These are phyloP conservation scores for Calonectria pseudoturangicola DNA, from an alignment of 2,329 filamentous ascomycete genomes.

Conservation along the genomic window DNA sequence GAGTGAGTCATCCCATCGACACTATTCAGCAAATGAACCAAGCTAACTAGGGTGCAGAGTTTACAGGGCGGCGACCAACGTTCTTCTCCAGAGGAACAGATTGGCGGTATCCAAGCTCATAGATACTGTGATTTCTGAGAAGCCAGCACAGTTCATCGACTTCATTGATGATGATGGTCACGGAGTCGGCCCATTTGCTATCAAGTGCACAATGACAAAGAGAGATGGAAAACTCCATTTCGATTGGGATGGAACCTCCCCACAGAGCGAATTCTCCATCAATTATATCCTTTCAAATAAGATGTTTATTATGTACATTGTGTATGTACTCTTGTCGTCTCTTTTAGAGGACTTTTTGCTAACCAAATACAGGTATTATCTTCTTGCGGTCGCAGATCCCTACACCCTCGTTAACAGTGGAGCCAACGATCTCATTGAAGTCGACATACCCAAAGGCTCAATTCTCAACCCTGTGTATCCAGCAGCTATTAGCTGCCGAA, in stretches of 20 bases:
- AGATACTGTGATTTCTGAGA: background rate
- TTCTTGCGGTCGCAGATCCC: background rate
- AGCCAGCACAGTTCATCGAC: background rate
- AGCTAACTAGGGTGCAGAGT: background rate
- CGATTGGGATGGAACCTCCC: constrained; percentile 5
- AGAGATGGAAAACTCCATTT: constrained; percentile 1
- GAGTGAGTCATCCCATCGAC: background rate
- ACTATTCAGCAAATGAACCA: background rate
- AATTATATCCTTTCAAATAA: constrained; percentile 4
- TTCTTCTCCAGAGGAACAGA: background rate
- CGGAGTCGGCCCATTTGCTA: background rate
- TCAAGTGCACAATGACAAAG: constrained; percentile 16
- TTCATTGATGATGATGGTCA: constrained; percentile 19
- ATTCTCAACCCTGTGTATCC: background rate
- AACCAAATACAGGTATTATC: background rate
- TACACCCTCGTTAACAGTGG: constrained; percentile 4
- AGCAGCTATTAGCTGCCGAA: constrained; percentile 8
- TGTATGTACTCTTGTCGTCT: background rate
- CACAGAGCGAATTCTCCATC: constrained; percentile 7
- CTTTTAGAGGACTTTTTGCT: background rate
- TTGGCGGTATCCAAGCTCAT: background rate
- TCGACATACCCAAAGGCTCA: constrained; percentile 1
- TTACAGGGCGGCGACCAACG: background rate
- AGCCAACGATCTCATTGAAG: constrained; percentile 15
- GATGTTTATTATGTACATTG: constrained; percentile 4